These are phyloP conservation scores for Phyllostachys edulis DNA, from an alignment of 176 grass and related monocot genomes.

Conservation along the genomic window DNA sequence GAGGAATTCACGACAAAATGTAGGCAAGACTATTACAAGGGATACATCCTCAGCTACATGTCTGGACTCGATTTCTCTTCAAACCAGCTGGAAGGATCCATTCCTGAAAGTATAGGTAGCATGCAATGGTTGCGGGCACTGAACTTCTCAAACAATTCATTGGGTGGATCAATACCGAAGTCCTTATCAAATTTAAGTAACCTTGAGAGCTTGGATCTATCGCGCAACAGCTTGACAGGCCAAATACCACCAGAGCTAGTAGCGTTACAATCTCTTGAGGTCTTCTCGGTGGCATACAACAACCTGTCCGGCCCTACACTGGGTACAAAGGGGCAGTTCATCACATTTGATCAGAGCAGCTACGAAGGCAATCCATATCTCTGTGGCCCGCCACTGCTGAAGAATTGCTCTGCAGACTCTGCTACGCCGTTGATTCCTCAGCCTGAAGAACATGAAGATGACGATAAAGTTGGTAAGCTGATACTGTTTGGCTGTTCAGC, in stretches of 20 bases:
- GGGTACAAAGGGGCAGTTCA: constrained; percentile 30
- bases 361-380: constrained; percentile 33
- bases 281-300: constrained; percentile 22
- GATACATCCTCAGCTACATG: too few species aligned
- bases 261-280: background rate
- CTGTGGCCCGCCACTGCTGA: constrained; percentile 28
- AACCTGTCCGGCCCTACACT: constrained; percentile 37
- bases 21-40: too few species aligned
- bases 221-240: constrained; percentile 2
- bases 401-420: constrained; percentile 28
- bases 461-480: constrained; percentile 2
- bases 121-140: too few species aligned
- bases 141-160: too few species aligned
- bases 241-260: constrained; percentile 29
- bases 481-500: constrained; percentile 20
- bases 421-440: background rate
- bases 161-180: constrained; percentile 2
- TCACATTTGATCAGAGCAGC: constrained; percentile 38
- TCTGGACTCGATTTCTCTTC: too few species aligned
- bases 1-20: too few species aligned
- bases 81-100: too few species aligned
- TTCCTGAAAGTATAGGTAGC: too few species aligned
- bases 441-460: background rate
- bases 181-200: constrained; percentile 6
- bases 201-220: constrained; percentile 35